Base-by-base conservation (phyloP, 2,329 filamentous ascomycete species). In the Gliomastix tumulicola region DNA sequence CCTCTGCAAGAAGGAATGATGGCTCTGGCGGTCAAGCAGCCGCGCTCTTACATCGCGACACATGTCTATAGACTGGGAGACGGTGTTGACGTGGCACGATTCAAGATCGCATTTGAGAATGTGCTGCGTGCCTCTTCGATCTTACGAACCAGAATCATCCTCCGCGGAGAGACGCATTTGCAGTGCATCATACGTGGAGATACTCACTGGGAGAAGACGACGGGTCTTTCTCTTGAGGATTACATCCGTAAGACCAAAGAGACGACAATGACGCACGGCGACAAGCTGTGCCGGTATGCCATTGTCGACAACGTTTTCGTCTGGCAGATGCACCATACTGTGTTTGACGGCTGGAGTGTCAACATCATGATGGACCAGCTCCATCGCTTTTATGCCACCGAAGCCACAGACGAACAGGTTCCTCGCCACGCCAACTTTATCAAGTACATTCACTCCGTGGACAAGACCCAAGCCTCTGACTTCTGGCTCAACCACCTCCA, bases 1-100 rank as follows among this genome's bases (percentile, higher is more conserved):
- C 47, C 52, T 5, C 45, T 63, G 1, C 65, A 68, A 35, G 59
- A 61, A 37, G 62, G 60, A 3, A 48, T 68, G 2, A 45, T 68
- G 18, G 55, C 61, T 0, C 41, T 64, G 1, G 50, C 60, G 1
- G 47, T 43, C 15, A 54, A 54, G 27, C 46, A 56, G 11, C 35
- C 48, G 0, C 60, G 59, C 3, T 55, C 56, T 2, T 68, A 68
- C 30, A 49, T 64, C 10, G 52, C 54, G 4, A 50, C 54, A 22
- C 43, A 51, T 16, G 49, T 47, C 3, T 39, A 55, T 12, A 40
- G 44, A 12, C 42, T 59, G 3, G 21, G 40, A 1, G 25, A 23
- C 9, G 17, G 47, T 11, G 28, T 49, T 4, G 41, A 54, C 3
- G 17, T 51, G 16, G 34, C 21, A 4, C 38, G 32, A 3, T 57